phyloP scores from a whole-genome alignment of 2,329 filamentous ascomycete species.

The Colletotrichum sansevieriae region DNA sequence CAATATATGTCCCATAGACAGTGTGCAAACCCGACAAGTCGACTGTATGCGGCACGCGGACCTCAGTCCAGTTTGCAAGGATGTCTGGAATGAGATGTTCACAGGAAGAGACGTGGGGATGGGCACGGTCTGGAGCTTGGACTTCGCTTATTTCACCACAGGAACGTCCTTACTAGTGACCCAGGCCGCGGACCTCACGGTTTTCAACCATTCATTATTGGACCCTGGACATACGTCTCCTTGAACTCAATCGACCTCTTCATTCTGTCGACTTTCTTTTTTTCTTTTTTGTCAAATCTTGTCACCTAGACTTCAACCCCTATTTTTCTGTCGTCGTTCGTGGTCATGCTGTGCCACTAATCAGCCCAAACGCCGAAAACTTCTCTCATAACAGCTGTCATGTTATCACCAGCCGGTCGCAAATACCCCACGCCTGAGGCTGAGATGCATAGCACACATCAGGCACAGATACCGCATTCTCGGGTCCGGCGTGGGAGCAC shows the following conservation, averaged over 20 bases:
- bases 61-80: background rate
- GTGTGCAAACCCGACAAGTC: background rate
- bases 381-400: constrained; percentile 10
- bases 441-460: constrained; percentile 26
- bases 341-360: background rate
- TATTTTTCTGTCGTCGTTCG: background rate
- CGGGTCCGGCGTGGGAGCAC: constrained; percentile 19
- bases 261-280: no score
- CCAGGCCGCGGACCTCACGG: constrained; percentile 20
- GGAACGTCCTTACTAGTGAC: constrained; percentile 18
- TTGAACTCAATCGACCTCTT: background rate
- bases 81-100: no score
- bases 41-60: constrained; percentile 7
- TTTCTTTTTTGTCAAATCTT: no score
- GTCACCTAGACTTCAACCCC: background rate
- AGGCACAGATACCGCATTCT: constrained; percentile 33
- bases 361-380: no score
- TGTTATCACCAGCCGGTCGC: constrained; percentile 14
- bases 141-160: constrained; percentile 6
- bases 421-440: no score
- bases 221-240: background rate
- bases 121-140: constrained; percentile 39
- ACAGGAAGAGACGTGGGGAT: constrained; percentile 29
- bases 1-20: background rate
- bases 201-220: no score